phyloP scores from a whole-genome alignment of 164 flowering plant species.

The Akebia trifoliata region DNA sequence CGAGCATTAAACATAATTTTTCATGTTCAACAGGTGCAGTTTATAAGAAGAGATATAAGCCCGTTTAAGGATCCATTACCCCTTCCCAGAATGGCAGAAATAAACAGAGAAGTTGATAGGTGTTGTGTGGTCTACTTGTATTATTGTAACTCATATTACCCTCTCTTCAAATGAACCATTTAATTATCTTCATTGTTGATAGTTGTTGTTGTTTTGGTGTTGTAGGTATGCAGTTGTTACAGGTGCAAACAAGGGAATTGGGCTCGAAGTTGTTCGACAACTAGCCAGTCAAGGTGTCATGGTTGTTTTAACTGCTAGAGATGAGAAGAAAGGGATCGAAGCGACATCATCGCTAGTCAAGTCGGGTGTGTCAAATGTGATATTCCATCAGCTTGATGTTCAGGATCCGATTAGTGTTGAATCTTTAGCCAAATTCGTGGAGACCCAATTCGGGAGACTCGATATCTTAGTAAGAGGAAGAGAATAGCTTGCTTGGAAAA shows the following conservation, averaged over 20 bases:
- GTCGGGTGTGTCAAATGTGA: not conserved
- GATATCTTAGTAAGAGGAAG: constrained; percentile 14
- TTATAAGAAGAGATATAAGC: no score
- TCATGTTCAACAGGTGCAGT: no score
- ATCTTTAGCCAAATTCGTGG: constrained; percentile 3
- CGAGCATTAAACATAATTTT: no score
- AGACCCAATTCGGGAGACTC: constrained; percentile 6
- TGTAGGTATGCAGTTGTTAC: constrained; percentile 14
- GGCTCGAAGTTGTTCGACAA: constrained; percentile 5
- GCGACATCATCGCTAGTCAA: constrained; percentile 3
- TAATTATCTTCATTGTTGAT: no score
- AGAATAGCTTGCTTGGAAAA: no score
- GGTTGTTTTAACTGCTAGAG: constrained; percentile 11
- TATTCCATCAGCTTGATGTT: constrained; percentile 14
- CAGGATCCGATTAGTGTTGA: constrained; percentile 8
- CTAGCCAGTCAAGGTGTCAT: constrained; percentile 1
- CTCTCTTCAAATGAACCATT: no score
- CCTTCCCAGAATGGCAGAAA: no score
- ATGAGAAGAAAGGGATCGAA: constrained; percentile 4
- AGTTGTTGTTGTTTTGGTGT: constrained; percentile 1
- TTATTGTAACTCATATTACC: no score
- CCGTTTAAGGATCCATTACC: no score
- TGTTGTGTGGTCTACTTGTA: no score
- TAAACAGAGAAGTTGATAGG: no score
- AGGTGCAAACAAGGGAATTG: constrained; percentile 12